Evolutionary conservation across 225 moss, liverwort and hornwort genomes (phyloP).

Genomic region (Sphagnum tenellum): DNA sequence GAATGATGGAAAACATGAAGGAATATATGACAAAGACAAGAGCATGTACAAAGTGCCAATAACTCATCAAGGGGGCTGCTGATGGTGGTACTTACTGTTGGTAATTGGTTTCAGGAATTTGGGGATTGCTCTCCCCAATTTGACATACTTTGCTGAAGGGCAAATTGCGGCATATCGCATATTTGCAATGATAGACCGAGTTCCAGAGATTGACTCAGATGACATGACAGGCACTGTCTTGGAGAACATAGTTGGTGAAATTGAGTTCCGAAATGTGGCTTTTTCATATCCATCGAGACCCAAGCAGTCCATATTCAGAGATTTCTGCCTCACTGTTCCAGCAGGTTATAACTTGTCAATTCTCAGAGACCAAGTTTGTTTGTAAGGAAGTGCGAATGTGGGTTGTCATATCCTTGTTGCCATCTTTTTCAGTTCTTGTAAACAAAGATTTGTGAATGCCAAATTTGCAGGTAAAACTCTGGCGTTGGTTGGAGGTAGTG

Average conservation of each 20-base stretch:
- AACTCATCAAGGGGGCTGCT: neutral
- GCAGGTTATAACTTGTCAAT: constrained; percentile 10
- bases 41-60: too few relatives aligned
- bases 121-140: constrained; percentile 54
- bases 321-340: constrained; percentile 30
- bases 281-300: constrained; percentile 37
- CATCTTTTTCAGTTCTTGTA: too few relatives aligned
- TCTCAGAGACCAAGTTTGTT: too few relatives aligned
- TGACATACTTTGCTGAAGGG: constrained; percentile 66
- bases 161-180: constrained; percentile 58
- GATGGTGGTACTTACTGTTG: neutral
- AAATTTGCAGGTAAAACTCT: constrained; percentile 24
- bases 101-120: constrained; percentile 35
- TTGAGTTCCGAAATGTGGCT: constrained; percentile 31
- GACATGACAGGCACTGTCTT: constrained; percentile 31
- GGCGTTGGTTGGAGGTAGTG: constrained; percentile 36
- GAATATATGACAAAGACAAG: too few relatives aligned
- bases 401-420: too few relatives aligned
- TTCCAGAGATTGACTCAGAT: constrained; percentile 67
- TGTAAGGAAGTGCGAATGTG: too few relatives aligned
- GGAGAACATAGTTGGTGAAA: constrained; percentile 38
- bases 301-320: constrained; percentile 28
- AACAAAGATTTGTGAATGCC: too few relatives aligned
- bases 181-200: constrained; percentile 61
- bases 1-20: too few relatives aligned